These are phyloP conservation scores for Sisymbrium irio DNA, from an alignment of 345 rosid species.

Conservation along the genomic window DNA sequence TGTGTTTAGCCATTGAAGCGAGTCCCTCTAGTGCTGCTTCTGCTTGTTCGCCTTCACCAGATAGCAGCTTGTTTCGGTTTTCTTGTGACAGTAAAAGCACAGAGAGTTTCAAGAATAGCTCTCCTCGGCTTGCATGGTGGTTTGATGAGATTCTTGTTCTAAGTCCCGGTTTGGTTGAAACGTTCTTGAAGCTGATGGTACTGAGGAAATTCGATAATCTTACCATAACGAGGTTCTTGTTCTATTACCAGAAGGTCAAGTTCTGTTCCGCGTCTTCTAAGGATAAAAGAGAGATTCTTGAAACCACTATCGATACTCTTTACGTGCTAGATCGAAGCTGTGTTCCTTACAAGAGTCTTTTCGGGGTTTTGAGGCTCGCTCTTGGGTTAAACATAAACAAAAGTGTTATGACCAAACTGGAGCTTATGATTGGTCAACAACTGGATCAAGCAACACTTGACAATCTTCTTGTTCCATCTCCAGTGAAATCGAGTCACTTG, in stretches of 20 bases:
- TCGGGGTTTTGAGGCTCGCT: slow-evolving; percentile 58
- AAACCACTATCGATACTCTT: slow-evolving; percentile 54
- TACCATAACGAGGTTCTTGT: slow-evolving; percentile 57
- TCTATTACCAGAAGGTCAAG: slow-evolving; percentile 81
- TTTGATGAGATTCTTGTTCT: slow-evolving; percentile 68
- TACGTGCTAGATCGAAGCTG: slow-evolving; percentile 51
- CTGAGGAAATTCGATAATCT: slow-evolving; percentile 56
- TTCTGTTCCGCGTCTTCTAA: slow-evolving; percentile 33
- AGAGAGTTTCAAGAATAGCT: slow-evolving; percentile 70
- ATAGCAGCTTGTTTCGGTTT: slow-evolving; percentile 68
- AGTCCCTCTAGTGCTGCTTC: slow-evolving; percentile 70
- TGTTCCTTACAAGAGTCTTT: slow-evolving; percentile 68
- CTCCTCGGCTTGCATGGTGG: slow-evolving; percentile 68
- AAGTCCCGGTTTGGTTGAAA: slow-evolving; percentile 42
- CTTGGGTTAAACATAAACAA: slow-evolving; percentile 47
- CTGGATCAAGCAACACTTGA: slow-evolving; percentile 80
- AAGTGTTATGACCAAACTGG: slow-evolving; percentile 56
- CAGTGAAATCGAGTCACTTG: slow-evolving; percentile 45
- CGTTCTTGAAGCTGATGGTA: slow-evolving; percentile 52
- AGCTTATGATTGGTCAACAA: slow-evolving; percentile 74
- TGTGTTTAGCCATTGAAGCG: slow-evolving; percentile 52
- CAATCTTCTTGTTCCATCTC: slow-evolving; percentile 81
- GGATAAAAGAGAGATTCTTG: slow-evolving; percentile 55
- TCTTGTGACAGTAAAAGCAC: slow-evolving; percentile 84
- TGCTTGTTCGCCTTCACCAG: slow-evolving; percentile 74